These are phyloP conservation scores for Xylariaceae sp. DNA, from an alignment of 2,329 filamentous ascomycete genomes.

Conservation along the genomic window DNA sequence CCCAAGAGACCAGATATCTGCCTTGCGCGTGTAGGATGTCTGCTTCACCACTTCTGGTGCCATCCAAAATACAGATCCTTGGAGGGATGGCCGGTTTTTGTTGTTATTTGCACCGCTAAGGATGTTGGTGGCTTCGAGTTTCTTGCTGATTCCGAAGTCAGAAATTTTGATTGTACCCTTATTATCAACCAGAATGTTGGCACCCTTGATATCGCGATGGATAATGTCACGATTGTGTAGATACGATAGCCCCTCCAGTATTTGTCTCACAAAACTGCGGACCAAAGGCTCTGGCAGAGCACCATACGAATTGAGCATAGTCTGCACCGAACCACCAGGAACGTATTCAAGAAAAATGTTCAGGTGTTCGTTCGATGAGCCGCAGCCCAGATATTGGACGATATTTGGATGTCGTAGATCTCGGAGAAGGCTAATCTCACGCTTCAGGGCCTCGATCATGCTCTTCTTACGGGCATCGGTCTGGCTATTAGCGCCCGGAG, in stretches of 20 bases:
- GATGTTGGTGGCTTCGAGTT: slow-evolving; percentile 89
- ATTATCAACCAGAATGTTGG: slow-evolving; percentile 98
- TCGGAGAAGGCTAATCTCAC: slow-evolving; percentile 91
- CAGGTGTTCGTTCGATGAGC: slow-evolving; percentile 86
- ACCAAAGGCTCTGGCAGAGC: slow-evolving; percentile 92
- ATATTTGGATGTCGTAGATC: slow-evolving; percentile 97
- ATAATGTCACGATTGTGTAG: slow-evolving; percentile 95
- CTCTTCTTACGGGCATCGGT: slow-evolving; percentile 92
- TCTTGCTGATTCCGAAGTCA: slow-evolving; percentile 98
- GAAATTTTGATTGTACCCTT: slow-evolving; percentile 99
- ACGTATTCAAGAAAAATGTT: slow-evolving; percentile 99
- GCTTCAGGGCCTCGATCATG: slow-evolving; percentile 97
- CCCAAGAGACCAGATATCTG: slow-evolving; percentile 97
- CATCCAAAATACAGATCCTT: slow-evolving; percentile 99
- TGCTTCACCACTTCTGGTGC: slow-evolving; percentile 98
- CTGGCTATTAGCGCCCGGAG: slow-evolving; percentile 76
- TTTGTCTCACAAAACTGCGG: slow-evolving; percentile 95
- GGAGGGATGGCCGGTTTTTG: slow-evolving; percentile 78
- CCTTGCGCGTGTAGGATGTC: slow-evolving; percentile 96
- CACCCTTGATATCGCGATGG: slow-evolving; percentile 98
- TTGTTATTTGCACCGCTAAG: slow-evolving; percentile 72
- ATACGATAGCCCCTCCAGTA: slow-evolving; percentile 89
- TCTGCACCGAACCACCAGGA: slow-evolving; percentile 94
- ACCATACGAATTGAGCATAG: slow-evolving; percentile 98
- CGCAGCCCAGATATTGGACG: slow-evolving; percentile 96